These are phyloP conservation scores for Penicillium coffeae DNA, from an alignment of 495 filamentous ascomycete species.

Conservation along the genomic window DNA sequence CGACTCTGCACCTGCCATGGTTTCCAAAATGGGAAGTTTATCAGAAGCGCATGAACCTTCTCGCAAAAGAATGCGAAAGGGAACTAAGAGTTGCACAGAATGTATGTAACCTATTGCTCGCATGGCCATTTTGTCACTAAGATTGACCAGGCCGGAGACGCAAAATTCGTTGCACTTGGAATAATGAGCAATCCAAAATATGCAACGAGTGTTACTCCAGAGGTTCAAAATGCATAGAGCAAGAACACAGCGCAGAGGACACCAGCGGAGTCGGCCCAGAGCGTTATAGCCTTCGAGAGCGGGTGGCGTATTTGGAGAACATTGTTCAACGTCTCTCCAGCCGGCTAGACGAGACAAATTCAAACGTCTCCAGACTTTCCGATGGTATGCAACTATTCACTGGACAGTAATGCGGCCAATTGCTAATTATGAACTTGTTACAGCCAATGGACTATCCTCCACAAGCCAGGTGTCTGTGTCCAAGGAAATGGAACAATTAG, in stretches of 20 bases:
- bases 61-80: conserved; percentile 38
- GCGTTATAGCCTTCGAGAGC: conserved; percentile 35
- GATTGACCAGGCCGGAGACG: conserved; percentile 32
- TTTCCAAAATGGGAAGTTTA: conserved; percentile 21
- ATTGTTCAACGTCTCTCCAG: conserved; percentile 26
- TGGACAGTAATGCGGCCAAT: not conserved
- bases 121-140: not conserved
- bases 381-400: not conserved
- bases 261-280: conserved; percentile 16
- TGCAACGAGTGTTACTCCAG: conserved; percentile 37
- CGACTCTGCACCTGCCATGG: too few species aligned
- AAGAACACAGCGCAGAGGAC: conserved; percentile 24
- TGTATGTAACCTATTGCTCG: conserved; percentile 20
- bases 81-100: conserved; percentile 39
- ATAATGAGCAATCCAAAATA: conserved; percentile 20
- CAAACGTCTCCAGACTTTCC: conserved; percentile 2
- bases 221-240: conserved; percentile 31
- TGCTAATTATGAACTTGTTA: not conserved
- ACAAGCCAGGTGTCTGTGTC: conserved; percentile 6
- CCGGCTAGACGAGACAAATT: conserved; percentile 19
- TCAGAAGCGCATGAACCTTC: conserved; percentile 24
- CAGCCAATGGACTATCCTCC: conserved; percentile 5
- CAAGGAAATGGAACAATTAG: conserved; percentile 17
- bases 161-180: conserved; percentile 39
- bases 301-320: conserved; percentile 35